phyloP scores from a whole-genome alignment of 129 eudicot genomes.

The Glebionis coronaria region DNA sequence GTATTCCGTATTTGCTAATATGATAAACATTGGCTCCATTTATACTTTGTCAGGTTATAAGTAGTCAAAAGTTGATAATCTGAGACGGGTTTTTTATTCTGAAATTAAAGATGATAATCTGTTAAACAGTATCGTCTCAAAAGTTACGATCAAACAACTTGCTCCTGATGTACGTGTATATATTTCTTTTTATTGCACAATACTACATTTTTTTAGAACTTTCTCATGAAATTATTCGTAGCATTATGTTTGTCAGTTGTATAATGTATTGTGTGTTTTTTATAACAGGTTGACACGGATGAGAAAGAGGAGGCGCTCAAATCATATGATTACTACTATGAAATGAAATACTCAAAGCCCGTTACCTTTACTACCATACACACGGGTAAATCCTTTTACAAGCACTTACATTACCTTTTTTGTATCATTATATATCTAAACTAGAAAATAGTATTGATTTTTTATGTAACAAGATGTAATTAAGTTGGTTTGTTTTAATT shows the following conservation, averaged over 20 bases:
- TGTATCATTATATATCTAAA: no score
- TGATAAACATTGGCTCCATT: not conserved
- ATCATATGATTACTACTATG: conserved; percentile 39
- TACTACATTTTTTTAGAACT: no score
- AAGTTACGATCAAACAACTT: not conserved
- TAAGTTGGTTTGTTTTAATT: no score
- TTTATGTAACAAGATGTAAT: no score
- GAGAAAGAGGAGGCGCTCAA: conserved; percentile 31
- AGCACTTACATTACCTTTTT: not conserved
- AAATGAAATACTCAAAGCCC: conserved; percentile 49
- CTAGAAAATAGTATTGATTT: no score
- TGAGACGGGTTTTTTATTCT: no score
- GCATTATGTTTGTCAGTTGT: not conserved
- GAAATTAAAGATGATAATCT: no score
- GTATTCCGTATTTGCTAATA: not conserved
- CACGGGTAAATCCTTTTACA: conserved; percentile 30
- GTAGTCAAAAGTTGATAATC: conserved; percentile 31
- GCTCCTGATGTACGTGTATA: conserved; percentile 35
- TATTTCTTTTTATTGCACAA: not conserved
- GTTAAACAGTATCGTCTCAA: no score
- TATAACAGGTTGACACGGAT: conserved; percentile 35
- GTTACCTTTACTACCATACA: conserved; percentile 41
- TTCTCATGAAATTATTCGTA: no score
- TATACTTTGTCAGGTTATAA: conserved; percentile 40
- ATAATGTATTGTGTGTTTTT: not conserved